A percentile compares a stretch with the other conserved stretches of the same genome.
phyloP scores from a whole-genome alignment of 805 yeast species.

The Starmerella tilneyi region DNA sequence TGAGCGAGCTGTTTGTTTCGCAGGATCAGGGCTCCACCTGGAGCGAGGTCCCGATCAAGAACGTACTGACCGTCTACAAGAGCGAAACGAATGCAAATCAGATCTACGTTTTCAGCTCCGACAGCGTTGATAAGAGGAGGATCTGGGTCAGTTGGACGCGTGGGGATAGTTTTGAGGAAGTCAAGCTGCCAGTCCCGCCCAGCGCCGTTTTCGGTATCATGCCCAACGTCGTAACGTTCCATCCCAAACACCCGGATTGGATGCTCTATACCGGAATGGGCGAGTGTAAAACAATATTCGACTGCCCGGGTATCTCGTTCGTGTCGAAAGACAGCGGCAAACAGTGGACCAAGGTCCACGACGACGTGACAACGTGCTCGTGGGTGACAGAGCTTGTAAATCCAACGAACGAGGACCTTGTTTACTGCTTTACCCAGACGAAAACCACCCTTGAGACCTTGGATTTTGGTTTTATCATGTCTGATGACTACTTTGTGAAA shows the following conservation, averaged over 20 bases:
- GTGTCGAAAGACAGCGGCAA: conserved; percentile 60
- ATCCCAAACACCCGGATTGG: conserved; percentile 43
- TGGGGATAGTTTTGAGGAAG: conserved; percentile 44
- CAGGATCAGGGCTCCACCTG: conserved; percentile 56
- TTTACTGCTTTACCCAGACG: conserved; percentile 46
- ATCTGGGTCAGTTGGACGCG: conserved; percentile 59
- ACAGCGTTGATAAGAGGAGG: conserved; percentile 38
- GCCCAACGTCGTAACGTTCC: conserved; percentile 45
- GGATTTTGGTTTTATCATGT: conserved; percentile 34
- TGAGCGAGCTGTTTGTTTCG: conserved; percentile 49
- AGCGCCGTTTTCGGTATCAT: conserved; percentile 28
- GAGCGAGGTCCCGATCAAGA: conserved; percentile 7
- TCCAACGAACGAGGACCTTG: conserved; percentile 40
- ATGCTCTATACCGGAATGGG: conserved; percentile 58
- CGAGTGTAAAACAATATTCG: conserved; percentile 41
- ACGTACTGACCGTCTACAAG: conserved; percentile 38
- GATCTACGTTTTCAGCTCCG: conserved; percentile 44
- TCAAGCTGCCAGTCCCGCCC: conserved; percentile 44
- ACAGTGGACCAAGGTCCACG: conserved; percentile 45
- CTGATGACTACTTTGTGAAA: conserved; percentile 37
- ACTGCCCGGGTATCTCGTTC: conserved; percentile 50
- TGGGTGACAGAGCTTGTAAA: conserved; percentile 51
- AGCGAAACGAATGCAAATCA: conserved; percentile 53
- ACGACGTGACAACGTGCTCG: conserved; percentile 50
- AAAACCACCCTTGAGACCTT: conserved; percentile 1